Percentiles rank a stretch among this genome's conserved stretches.
Conservation (phyloP, 345 rosid genomes). For the Orychophragmus violaceus region DNA sequence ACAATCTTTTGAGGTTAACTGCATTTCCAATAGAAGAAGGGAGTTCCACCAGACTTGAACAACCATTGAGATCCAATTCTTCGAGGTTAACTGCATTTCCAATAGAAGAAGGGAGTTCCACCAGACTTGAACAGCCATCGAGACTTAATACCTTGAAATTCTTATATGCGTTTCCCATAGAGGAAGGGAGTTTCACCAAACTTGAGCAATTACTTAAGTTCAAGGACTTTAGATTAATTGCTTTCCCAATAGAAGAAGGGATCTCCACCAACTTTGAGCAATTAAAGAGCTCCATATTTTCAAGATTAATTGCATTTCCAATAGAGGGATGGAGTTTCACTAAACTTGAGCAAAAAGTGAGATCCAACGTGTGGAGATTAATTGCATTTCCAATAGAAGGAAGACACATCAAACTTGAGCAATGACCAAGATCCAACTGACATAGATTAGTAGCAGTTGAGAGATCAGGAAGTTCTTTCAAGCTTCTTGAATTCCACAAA, state of each 20-base stretch:
- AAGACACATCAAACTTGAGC: too few species aligned
- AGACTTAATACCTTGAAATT: neutral
- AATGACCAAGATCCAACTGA: too few species aligned
- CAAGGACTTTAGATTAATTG: too few species aligned
- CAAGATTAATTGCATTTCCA: too few species aligned
- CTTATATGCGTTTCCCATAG: neutral
- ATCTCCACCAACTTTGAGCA: too few species aligned
- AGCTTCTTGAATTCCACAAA: neutral
- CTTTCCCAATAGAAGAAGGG: too few species aligned
- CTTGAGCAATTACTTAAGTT: neutral
- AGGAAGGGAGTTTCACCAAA: neutral
- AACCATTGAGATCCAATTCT: neutral
- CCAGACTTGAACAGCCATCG: neutral
- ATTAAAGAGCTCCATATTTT: too few species aligned
- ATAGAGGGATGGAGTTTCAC: too few species aligned
- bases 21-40: neutral
- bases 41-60: neutral
- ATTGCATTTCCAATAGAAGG: too few species aligned
- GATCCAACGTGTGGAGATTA: too few species aligned
- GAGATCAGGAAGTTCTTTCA: neutral
- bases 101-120: neutral
- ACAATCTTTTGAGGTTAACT: neutral
- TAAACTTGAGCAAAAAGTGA: too few species aligned
- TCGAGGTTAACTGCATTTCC: neutral
- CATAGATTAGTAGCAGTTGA: neutral